Conservation (phyloP, 78 protist genomes). For the Capsaspora owczarzaki region DNA sequence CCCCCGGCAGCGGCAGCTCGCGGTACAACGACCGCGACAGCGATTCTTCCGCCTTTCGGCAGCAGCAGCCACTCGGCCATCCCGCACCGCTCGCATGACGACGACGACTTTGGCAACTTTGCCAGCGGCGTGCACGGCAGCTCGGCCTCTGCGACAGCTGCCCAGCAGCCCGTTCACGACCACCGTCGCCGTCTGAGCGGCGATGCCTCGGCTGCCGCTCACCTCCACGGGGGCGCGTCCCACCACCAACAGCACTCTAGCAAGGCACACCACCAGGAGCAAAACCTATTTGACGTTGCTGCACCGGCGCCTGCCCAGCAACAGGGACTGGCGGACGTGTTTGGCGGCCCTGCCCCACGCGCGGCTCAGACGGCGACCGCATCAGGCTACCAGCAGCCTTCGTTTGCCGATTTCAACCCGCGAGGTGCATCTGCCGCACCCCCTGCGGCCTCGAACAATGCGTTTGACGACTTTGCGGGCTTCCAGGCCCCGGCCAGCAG, state of each 20-base stretch:
- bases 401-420: background rate
- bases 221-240: too few species aligned
- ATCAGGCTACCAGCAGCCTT: background rate
- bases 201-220: too few species aligned
- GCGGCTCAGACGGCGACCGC: background rate
- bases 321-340: too few species aligned
- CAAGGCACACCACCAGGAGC: too few species aligned
- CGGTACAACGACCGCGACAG: background rate
- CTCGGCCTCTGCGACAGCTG: background rate
- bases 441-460: background rate
- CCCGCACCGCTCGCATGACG: too few species aligned
- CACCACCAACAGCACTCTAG: too few species aligned
- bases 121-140: too few species aligned
- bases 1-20: background rate
- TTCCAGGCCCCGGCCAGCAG: slow-evolving; percentile 3
- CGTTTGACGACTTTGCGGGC: slow-evolving; percentile 4
- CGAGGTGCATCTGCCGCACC: background rate
- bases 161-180: background rate
- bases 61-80: too few species aligned
- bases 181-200: too few species aligned
- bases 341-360: too few species aligned
- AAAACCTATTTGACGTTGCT: too few species aligned
- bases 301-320: too few species aligned
- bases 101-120: background rate
- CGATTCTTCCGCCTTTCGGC: background rate